Evolutionary conservation across 305 asterid genomes (phyloP).

Genomic region (Lippia alba): DNA sequence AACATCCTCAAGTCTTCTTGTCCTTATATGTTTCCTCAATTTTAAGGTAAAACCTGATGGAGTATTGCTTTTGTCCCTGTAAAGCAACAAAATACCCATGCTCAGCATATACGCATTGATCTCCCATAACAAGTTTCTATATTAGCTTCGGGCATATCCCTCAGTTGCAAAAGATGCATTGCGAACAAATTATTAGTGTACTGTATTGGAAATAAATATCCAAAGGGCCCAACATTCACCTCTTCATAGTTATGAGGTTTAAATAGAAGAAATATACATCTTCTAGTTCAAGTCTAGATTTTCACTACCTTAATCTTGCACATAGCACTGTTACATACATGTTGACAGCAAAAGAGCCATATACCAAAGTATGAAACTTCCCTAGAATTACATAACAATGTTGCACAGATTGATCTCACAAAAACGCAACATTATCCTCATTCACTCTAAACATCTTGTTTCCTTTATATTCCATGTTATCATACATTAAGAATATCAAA

Average conservation of each 20-base stretch:
- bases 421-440: slow-evolving; percentile 8
- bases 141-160: slow-evolving; percentile 22
- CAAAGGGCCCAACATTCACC: background rate
- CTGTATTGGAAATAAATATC: background rate
- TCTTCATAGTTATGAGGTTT: slow-evolving; percentile 2
- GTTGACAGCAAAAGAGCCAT: slow-evolving; percentile 9
- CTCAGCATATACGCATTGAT: slow-evolving; percentile 25
- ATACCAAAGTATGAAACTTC: background rate
- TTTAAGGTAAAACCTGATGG: slow-evolving; percentile 95
- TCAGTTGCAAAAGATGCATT: background rate
- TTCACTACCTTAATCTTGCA: slow-evolving; percentile 8
- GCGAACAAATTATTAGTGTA: background rate
- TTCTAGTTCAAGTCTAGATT: slow-evolving; percentile 24
- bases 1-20: slow-evolving; percentile 98
- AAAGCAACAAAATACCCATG: slow-evolving; percentile 26
- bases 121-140: slow-evolving; percentile 15
- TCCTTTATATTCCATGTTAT: slow-evolving; percentile 19
- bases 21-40: slow-evolving; percentile 91
- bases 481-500: slow-evolving; percentile 26
- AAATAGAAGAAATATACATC: background rate
- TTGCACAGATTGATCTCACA: slow-evolving; percentile 10
- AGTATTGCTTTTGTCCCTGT: slow-evolving; percentile 96
- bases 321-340: background rate
- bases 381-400: slow-evolving; percentile 22
- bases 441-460: slow-evolving; percentile 5